Evolutionary conservation across 140 eudicot genomes (phyloP), one percentile per base, ranked within the genome.

Genomic region (Stevia rebaudiana): DNA sequence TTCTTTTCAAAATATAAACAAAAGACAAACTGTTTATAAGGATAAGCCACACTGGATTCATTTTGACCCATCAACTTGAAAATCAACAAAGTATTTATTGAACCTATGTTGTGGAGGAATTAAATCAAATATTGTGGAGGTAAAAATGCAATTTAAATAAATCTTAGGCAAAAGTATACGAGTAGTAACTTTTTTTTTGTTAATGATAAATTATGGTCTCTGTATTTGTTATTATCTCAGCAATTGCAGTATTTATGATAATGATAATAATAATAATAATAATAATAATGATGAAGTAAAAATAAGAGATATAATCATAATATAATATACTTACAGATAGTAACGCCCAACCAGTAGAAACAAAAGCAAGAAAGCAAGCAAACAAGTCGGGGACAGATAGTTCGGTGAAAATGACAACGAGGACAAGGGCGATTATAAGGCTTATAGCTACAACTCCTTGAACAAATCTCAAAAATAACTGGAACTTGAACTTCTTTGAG

Each of bases 271-370:
- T 19, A 1, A 31, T 6, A 17, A 56, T 58, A 18, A 37, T 9
- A 6, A 16, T 22, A 33, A 8, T 11, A 68, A 35, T 8, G 30
- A 17, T 31, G 13, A 36, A 17, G 25, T 22, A 7, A 68, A 35
- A 6, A 37, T 51, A 23, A 54, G 1, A 54, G 21, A 30, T 28
- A 30, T 4, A 46, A 2, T 11, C 15, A 11, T 47, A 28, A 4
- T 23, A 24, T 11, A 3, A 18, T 24, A 33, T 67, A 82, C 96
- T 87, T 84, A 91, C 98, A 63, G 79, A 81, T 42, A 92, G 58
- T 33, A 92, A 76, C 51, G 80, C 84, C 98, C 98, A 92, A 72
- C 98, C 98, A 40, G 98, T 92, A 11, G 98, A 87, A 78, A 92
- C 81, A 64, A 85, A 88, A 52, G 96, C 96, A 61, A 92, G 96